Percentiles rank a stretch among this genome's conserved stretches.
phyloP scores from a whole-genome alignment of 129 eudicot species.

The Artemisia annua region DNA sequence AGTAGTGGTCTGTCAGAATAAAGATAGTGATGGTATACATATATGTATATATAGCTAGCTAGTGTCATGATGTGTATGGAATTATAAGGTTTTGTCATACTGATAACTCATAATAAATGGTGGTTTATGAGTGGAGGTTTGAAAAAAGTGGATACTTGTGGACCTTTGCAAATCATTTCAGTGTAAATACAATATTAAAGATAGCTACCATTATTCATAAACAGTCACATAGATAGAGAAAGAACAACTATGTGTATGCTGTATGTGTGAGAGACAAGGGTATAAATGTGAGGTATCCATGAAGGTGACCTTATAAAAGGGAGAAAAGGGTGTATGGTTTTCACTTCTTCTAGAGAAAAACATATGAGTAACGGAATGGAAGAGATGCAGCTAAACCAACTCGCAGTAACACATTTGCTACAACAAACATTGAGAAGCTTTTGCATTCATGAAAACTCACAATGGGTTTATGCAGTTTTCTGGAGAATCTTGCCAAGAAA shows the following conservation, averaged over 20 bases:
- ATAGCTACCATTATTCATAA: conserved; percentile 28
- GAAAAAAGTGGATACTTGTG: conserved; percentile 31
- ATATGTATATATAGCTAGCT: background rate
- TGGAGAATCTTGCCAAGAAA: conserved; percentile 99
- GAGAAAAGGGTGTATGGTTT: conserved; percentile 52
- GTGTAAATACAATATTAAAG: conserved; percentile 29
- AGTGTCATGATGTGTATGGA: conserved; percentile 35
- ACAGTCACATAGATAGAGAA: background rate
- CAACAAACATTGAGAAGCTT: conserved; percentile 96
- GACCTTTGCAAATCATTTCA: conserved; percentile 31
- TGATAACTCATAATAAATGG: conserved; percentile 23
- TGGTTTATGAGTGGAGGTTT: conserved; percentile 28
- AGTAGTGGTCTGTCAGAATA: conserved; percentile 29
- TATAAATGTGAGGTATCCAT: conserved; percentile 26
- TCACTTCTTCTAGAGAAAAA: conserved; percentile 34
- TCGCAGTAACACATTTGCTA: conserved; percentile 96
- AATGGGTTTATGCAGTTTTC: conserved; percentile 99
- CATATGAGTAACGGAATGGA: conserved; percentile 45
- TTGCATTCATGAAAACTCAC: conserved; percentile 87
- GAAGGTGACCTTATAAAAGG: conserved; percentile 59
- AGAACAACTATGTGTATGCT: background rate
- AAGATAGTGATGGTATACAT: conserved; percentile 14
- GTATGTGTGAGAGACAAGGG: background rate
- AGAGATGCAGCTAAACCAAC: conserved; percentile 74
- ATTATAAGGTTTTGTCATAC: conserved; percentile 38